Evolutionary conservation across 768 basidiomycete genomes (phyloP), one percentile per base, ranked within the genome.

Genomic region (Harrya chromipes): DNA sequence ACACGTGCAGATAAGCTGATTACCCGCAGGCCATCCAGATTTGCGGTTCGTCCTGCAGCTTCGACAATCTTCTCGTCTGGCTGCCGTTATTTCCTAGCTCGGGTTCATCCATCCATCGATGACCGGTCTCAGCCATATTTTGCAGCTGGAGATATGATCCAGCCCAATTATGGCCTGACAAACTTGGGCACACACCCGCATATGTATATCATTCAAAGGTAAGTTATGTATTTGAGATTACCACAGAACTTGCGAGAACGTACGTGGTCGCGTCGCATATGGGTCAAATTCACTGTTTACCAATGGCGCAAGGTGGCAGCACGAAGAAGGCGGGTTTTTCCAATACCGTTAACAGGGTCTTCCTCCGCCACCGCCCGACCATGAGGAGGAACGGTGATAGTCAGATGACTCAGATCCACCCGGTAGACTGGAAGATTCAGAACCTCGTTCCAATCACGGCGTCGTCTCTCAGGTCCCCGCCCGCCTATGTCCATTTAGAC

Each of bases 241-340:
- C 39, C 19, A 24, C 43, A 27, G 48, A 49, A 48, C 38, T 34
- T 40, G 29, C 33, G 33, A 26, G 23, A 17, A 48, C 19, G 45
- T 38, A 48, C 41, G 35, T 26, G 13, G 43, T 49, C 29, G 44
- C 29, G 26, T 43, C 44, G 45, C 23, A 43, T 16, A n/a, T n/a
- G n/a, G 33, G 6, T 33, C 33, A 33, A 44, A 48, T 47, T 27
- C 42, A 47, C 42, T 36, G 39, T 17, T 50, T 47, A 42, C 57
- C 43, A 50, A 48, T 33, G 43, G 46, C 40, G 40, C 33, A 50
- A 47, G 54, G 39, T 19, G 16, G 17, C 40, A 24, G 17, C 40
- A 24, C 24, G 19, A 19, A 34, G 40, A 27, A 10, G 14, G 49
- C 9, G 23, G 36, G 12, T 23, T 26, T 19, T 46, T 38, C 24